Evolutionary conservation across 495 filamentous ascomycete species (phyloP).

Genomic region (Penicillium bialowiezense): DNA sequence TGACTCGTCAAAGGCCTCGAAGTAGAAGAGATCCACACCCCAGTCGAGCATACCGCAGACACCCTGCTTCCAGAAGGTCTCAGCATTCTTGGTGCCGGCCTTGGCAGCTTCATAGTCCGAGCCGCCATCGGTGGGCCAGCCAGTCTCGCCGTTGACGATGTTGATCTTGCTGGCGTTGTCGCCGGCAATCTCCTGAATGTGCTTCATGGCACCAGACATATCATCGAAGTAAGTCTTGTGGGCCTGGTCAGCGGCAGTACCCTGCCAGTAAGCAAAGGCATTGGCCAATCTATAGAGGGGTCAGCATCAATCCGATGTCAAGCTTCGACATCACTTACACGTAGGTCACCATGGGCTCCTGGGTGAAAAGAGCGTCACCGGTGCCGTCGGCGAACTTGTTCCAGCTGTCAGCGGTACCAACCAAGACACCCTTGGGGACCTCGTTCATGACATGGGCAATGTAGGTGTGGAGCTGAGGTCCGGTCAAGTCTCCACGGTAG

Average conservation of each 20-base stretch:
- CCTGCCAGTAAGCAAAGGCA: slow-evolving; percentile 87
- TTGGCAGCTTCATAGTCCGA: slow-evolving; percentile 61
- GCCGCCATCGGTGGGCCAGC: slow-evolving; percentile 64
- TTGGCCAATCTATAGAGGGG: slow-evolving; percentile 55
- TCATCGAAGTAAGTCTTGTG: slow-evolving; percentile 72
- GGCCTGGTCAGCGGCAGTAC: slow-evolving; percentile 58
- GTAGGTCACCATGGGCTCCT: slow-evolving; percentile 56
- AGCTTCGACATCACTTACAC: slow-evolving; percentile 43
- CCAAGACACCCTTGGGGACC: slow-evolving; percentile 50
- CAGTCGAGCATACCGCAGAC: slow-evolving; percentile 71
- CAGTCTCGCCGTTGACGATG: slow-evolving; percentile 77
- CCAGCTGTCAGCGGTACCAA: slow-evolving; percentile 81
- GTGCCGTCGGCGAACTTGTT: slow-evolving; percentile 76
- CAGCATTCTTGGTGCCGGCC: slow-evolving; percentile 59
- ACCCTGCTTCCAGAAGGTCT: slow-evolving; percentile 60
- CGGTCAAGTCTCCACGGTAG: slow-evolving; percentile 72
- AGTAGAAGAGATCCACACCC: slow-evolving; percentile 77
- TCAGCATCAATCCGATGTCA: neutral
- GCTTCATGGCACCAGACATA: slow-evolving; percentile 66
- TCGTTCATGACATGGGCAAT: slow-evolving; percentile 59
- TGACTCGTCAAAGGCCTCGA: slow-evolving; percentile 79
- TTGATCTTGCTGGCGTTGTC: slow-evolving; percentile 50
- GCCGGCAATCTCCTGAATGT: slow-evolving; percentile 62
- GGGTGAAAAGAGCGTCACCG: slow-evolving; percentile 60
- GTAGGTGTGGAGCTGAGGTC: slow-evolving; percentile 55